These are phyloP conservation scores for Melanogaster broomeanus DNA, from an alignment of 768 basidiomycete genomes.

Conservation along the genomic window DNA sequence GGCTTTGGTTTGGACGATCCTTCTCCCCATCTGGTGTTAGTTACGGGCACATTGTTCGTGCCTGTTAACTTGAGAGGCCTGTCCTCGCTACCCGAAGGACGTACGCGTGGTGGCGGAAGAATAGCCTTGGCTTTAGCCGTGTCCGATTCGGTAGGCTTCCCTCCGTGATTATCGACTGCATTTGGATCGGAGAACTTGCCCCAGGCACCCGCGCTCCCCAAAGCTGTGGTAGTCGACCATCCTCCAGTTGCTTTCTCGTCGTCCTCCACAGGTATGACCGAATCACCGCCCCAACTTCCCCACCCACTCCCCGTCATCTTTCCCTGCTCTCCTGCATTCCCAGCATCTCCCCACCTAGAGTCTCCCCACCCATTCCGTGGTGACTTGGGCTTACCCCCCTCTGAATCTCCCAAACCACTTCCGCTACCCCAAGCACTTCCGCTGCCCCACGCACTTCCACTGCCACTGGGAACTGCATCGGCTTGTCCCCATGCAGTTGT, in stretches of 20 bases:
- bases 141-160: slow-evolving; percentile 1
- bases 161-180: slow-evolving; percentile 3
- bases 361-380: neutral
- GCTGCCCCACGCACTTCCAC: neutral
- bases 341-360: slow-evolving; percentile 1
- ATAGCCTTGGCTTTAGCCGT: slow-evolving; percentile 13
- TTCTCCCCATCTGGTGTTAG: slow-evolving; percentile 14
- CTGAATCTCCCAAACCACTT: neutral
- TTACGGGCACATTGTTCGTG: slow-evolving; percentile 24
- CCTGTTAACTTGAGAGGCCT: slow-evolving; percentile 17
- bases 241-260: neutral
- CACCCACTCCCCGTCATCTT: neutral
- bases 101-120: slow-evolving; percentile 26
- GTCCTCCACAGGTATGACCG: neutral
- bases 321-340: neutral
- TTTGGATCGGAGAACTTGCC: slow-evolving; percentile 8
- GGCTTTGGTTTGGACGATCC: neutral
- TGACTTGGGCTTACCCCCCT: slow-evolving; percentile 1
- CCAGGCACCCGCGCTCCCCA: neutral
- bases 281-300: neutral
- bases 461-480: neutral
- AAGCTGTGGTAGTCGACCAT: neutral
- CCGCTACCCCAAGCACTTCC: slow-evolving; percentile 7
- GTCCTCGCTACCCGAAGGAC: slow-evolving; percentile 18
- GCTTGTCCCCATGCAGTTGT: neutral